Base-by-base conservation (phyloP, 192 early-diverging fungal species). In the Bifiguratus adelaidae region DNA sequence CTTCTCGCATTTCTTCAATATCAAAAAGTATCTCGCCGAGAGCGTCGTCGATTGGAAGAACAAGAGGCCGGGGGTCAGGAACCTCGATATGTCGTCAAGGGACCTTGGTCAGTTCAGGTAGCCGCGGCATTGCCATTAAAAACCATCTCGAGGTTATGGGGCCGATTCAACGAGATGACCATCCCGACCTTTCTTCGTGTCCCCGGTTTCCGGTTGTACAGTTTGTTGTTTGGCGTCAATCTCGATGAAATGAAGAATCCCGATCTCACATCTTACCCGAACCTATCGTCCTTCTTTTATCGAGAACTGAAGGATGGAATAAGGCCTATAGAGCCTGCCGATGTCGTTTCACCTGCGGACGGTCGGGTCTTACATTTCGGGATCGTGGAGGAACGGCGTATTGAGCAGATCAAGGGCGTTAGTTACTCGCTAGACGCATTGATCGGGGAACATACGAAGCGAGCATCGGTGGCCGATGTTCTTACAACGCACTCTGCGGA, bases 371-470 rank as follows among this genome's bases (percentile, higher is more conserved):
- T 99, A 42, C 83, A 89, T 58, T 92, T 84, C 59, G 96, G 96
- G 30, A 44, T 86, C 12, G 82, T 99, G 11, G 67, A 71, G 16
- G 72, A 74, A 28, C 74, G 77, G 22, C 58, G 73, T 37, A 80
- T 99, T 26, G 93, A 95, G 58, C 89, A 90, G 52, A 83, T 99
- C 47, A 99, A 99, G 59, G 96, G 96, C 3, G 56, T 91, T 25
- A 86, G 86, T 0, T 99, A 99, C 59, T 83, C 75, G 19, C 52
- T 99, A 16, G 80, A 92, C 50, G 81, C 92, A 3, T 74, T 99
- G 9, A 65, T 99, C 30, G 93, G 93, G 7, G 67, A 63, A 7
- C 48, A 55, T 7, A 62, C 42, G 41, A 60, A 33, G 51, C 65
- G 24, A 8, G 37, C 44, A 18, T 45, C 47, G 1, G 47, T 53